Percentiles rank a stretch among this genome's conserved stretches.
phyloP scores from a whole-genome alignment of 805 yeast genomes.

The Candida gorgasii region DNA sequence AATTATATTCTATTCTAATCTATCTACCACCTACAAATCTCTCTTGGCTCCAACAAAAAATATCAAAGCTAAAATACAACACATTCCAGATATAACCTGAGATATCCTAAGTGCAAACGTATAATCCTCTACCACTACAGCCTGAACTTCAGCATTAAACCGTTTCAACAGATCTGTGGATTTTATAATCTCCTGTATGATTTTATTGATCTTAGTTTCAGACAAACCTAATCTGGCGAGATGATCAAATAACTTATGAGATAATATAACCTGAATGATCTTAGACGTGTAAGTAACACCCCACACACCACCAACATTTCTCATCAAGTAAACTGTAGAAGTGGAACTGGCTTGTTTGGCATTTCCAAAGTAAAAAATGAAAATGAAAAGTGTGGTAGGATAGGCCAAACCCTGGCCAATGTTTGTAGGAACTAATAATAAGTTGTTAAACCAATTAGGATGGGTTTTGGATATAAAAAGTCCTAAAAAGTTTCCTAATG shows the following conservation, averaged over 20 bases:
- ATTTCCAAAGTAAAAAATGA: slow-evolving; percentile 32
- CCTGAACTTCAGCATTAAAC: slow-evolving; percentile 18
- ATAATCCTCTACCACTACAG: slow-evolving; percentile 24
- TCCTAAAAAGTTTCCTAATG: slow-evolving; percentile 34
- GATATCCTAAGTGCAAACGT: slow-evolving; percentile 25
- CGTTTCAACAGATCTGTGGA: slow-evolving; percentile 21
- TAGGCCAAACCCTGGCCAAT: slow-evolving; percentile 41
- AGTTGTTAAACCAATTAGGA: slow-evolving; percentile 26
- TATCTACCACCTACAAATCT: too few relatives aligned
- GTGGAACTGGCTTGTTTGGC: slow-evolving; percentile 40
- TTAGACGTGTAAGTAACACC: slow-evolving; percentile 34
- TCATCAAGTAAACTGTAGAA: slow-evolving; percentile 36
- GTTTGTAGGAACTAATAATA: slow-evolving; percentile 35
- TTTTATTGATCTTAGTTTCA: slow-evolving; percentile 17
- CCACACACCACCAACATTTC: slow-evolving; percentile 44
- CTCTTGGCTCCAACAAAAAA: neutral
- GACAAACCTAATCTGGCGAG: slow-evolving; percentile 15
- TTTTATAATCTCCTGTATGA: slow-evolving; percentile 20
- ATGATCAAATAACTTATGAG: slow-evolving; percentile 15
- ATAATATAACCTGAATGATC: slow-evolving; percentile 20
- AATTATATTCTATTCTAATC: too few relatives aligned
- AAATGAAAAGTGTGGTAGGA: slow-evolving; percentile 37
- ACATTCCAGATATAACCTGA: slow-evolving; percentile 22
- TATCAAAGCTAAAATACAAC: slow-evolving; percentile 12
- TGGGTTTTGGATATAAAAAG: slow-evolving; percentile 21